Conservation (phyloP, 768 basidiomycete species). For the Panaeolus papilionaceus region DNA sequence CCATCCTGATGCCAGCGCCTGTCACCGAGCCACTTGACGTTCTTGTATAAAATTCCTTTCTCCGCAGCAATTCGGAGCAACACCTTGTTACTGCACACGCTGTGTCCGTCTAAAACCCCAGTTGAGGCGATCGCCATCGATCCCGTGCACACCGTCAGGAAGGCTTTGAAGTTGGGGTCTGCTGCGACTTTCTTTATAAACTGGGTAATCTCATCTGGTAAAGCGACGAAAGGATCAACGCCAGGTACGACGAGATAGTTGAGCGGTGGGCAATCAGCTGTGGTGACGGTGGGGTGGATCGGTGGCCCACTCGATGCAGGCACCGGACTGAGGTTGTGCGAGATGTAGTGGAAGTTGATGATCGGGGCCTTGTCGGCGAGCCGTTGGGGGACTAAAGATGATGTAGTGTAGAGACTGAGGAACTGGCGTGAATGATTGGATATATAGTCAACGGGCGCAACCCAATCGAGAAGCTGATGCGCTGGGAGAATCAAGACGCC, state of each 20-base stretch:
- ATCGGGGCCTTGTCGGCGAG: constrained; percentile 26
- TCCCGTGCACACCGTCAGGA: constrained; percentile 31
- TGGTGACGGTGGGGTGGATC: constrained; percentile 28
- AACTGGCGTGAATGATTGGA: constrained; percentile 26
- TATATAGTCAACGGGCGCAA: constrained; percentile 30
- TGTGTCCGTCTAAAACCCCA: constrained; percentile 31
- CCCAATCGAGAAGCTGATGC: constrained; percentile 32
- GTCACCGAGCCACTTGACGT: constrained; percentile 35
- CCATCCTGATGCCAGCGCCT: constrained; percentile 33
- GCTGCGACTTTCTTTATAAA: constrained; percentile 27
- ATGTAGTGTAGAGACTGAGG: not conserved
- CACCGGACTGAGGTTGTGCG: constrained; percentile 24
- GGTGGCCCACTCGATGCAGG: constrained; percentile 28
- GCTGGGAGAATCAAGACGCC: constrained; percentile 29
- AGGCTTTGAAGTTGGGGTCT: constrained; percentile 22
- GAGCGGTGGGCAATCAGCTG: constrained; percentile 28
- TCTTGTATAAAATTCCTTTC: constrained; percentile 24
- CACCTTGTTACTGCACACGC: constrained; percentile 31
- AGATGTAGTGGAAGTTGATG: constrained; percentile 34
- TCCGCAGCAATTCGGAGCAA: constrained; percentile 21
- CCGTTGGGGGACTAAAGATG: not conserved
- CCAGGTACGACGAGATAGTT: constrained; percentile 35
- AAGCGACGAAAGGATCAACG: constrained; percentile 19
- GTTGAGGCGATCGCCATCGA: constrained; percentile 26
- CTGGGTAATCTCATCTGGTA: constrained; percentile 24